Conservation (phyloP, 148 eudicot genomes). For the Persicaria tinctoria region DNA sequence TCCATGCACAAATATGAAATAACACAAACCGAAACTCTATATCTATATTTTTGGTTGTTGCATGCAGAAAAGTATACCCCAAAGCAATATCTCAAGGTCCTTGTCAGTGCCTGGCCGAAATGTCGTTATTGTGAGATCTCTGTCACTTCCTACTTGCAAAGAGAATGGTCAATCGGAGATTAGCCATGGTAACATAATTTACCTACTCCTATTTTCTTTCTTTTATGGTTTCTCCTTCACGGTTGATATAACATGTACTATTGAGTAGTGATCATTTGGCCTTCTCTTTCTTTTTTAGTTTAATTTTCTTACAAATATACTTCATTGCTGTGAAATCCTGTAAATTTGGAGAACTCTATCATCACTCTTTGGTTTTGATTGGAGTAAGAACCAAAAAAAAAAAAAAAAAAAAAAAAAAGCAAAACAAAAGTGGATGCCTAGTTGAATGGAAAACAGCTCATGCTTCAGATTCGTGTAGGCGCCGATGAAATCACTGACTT, state of each 20-base stretch:
- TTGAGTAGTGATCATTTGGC: neutral
- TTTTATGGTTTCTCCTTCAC: neutral
- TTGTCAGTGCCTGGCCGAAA: slow-evolving; percentile 68
- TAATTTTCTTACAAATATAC: neutral
- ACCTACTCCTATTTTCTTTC: neutral
- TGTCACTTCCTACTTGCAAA: slow-evolving; percentile 39
- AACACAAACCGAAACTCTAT: neutral
- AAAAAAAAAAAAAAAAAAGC: neutral
- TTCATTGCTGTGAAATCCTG: neutral
- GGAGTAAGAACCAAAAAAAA: neutral
- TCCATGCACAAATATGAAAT: neutral
- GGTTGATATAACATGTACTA: neutral
- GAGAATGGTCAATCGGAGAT: slow-evolving; percentile 33
- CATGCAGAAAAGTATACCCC: slow-evolving; percentile 38
- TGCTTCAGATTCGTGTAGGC: neutral
- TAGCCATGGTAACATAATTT: slow-evolving; percentile 34
- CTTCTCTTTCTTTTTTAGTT: neutral
- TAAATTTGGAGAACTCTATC: neutral
- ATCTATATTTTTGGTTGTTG: neutral
- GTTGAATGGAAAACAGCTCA: neutral
- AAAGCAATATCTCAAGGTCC: slow-evolving; percentile 52
- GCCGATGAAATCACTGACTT: neutral
- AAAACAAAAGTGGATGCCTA: too few species aligned
- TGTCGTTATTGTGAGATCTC: slow-evolving; percentile 64
- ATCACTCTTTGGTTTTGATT: neutral